These are phyloP conservation scores for Epithele typhae DNA, from an alignment of 768 basidiomycete species.

Conservation along the genomic window DNA sequence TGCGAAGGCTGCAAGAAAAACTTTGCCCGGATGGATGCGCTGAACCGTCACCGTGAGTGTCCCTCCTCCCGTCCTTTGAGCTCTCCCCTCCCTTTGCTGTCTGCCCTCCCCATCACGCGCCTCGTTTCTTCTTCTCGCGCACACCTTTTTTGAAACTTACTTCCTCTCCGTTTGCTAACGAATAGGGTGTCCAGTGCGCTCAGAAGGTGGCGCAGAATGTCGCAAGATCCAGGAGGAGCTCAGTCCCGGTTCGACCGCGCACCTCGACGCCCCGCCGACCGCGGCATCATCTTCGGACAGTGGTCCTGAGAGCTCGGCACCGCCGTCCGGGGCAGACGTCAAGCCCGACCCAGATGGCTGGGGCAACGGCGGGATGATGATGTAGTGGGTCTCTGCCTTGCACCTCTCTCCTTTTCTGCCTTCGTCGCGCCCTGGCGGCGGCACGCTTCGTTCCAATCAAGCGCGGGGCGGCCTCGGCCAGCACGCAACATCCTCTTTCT, in stretches of 20 bases:
- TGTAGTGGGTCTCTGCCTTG: constrained; percentile 6
- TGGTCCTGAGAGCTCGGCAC: constrained; percentile 13
- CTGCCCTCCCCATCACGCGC: neutral
- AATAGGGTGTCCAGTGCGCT: constrained; percentile 47
- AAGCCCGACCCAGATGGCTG: constrained; percentile 25
- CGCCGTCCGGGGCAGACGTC: constrained; percentile 10
- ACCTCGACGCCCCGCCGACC: constrained; percentile 9
- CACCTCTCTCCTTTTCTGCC: neutral
- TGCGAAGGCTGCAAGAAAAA: constrained; percentile 92
- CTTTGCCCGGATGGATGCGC: constrained; percentile 92
- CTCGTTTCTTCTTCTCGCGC: neutral
- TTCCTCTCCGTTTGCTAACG: constrained; percentile 1
- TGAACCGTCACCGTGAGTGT: constrained; percentile 85
- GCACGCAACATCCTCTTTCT: neutral
- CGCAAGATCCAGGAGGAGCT: constrained; percentile 36
- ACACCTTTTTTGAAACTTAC: neutral
- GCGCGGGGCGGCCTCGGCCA: neutral
- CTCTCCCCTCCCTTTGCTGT: neutral
- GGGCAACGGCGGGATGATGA: constrained; percentile 17
- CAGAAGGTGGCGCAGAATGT: constrained; percentile 81
- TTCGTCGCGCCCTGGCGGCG: neutral
- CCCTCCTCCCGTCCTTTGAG: constrained; percentile 1
- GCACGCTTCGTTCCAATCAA: too few species aligned
- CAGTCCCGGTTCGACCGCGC: constrained; percentile 15
- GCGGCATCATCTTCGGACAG: constrained; percentile 9